Conservation (phyloP, 164 flowering plant species). For the Taxillus chinensis region DNA sequence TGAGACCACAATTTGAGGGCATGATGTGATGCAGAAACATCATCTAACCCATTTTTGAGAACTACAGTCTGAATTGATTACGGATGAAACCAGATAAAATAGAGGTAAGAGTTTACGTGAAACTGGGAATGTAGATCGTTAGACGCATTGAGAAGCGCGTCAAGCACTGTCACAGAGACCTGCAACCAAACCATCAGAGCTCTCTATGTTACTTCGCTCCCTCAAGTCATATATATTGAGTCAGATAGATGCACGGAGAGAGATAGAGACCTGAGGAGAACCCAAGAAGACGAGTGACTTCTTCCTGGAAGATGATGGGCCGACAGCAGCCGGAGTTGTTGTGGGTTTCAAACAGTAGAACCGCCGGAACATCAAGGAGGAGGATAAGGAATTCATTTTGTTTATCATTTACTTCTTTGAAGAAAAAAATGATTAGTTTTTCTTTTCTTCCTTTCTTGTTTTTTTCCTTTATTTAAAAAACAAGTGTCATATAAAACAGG, state of each 20-base stretch:
- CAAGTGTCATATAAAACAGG: no score
- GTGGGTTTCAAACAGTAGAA: slow-evolving; percentile 37
- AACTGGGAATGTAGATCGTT: slow-evolving; percentile 52
- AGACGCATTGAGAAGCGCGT: slow-evolving; percentile 70
- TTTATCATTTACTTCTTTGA: no score
- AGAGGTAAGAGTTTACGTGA: slow-evolving; percentile 39
- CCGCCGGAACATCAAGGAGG: slow-evolving; percentile 50
- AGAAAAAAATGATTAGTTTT: no score
- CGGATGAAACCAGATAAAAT: not conserved
- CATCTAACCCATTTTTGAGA: not conserved
- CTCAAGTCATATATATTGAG: not conserved
- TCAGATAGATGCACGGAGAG: not conserved
- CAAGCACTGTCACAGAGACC: slow-evolving; percentile 79
- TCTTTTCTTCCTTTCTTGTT: no score
- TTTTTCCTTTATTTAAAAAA: no score
- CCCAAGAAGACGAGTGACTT: slow-evolving; percentile 85
- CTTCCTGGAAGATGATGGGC: slow-evolving; percentile 24
- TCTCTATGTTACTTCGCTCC: no score
- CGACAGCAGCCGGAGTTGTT: slow-evolving; percentile 10
- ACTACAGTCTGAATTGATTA: not conserved
- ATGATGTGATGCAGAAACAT: not conserved
- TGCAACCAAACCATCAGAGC: slow-evolving; percentile 13
- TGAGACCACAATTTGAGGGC: not conserved
- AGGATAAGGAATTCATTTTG: not conserved
- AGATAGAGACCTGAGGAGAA: slow-evolving; percentile 59